A percentile compares a stretch with the other conserved stretches of the same genome.
Conservation (phyloP, 2,329 filamentous ascomycete species). For the Trichoderma aggressivum region DNA sequence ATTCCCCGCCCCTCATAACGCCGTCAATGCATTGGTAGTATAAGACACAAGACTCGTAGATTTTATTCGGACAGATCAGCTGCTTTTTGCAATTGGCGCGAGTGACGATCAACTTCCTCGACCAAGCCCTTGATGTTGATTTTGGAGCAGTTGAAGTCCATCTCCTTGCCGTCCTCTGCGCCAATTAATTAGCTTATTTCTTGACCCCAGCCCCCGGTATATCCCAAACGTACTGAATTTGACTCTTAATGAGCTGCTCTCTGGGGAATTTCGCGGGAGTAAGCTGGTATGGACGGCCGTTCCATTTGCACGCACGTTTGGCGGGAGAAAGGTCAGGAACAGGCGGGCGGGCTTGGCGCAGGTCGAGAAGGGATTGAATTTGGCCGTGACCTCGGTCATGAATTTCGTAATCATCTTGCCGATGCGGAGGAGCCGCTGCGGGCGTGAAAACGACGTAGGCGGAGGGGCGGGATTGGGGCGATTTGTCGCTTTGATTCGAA, state of each 20-base stretch:
- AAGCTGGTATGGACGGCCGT: conserved; percentile 78
- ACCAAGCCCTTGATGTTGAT: conserved; percentile 82
- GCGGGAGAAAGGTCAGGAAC: conserved; percentile 81
- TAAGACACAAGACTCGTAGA: conserved; percentile 17
- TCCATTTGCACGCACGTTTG: conserved; percentile 67
- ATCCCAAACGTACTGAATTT: conserved; percentile 73
- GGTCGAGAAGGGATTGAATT: conserved; percentile 88
- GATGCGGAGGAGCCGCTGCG: conserved; percentile 9
- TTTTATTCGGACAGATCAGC: conserved; percentile 65
- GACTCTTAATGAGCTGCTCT: conserved; percentile 66
- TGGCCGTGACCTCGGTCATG: conserved; percentile 77
- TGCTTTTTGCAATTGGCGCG: conserved; percentile 73
- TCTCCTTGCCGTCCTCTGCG: conserved; percentile 86
- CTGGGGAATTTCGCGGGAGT: conserved; percentile 65
- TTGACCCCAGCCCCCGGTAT: neutral
- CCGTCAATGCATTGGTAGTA: conserved; percentile 30
- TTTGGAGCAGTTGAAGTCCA: conserved; percentile 76
- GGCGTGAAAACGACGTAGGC: neutral
- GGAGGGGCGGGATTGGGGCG: neutral
- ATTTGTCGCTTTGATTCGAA: neutral
- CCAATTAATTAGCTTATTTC: conserved; percentile 23
- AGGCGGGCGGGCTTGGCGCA: conserved; percentile 78
- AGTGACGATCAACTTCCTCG: conserved; percentile 88
- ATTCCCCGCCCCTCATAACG: conserved; percentile 30
- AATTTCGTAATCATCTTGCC: conserved; percentile 76